Conservation (phyloP, 148 eudicot species). For the Selenicereus undatus region DNA sequence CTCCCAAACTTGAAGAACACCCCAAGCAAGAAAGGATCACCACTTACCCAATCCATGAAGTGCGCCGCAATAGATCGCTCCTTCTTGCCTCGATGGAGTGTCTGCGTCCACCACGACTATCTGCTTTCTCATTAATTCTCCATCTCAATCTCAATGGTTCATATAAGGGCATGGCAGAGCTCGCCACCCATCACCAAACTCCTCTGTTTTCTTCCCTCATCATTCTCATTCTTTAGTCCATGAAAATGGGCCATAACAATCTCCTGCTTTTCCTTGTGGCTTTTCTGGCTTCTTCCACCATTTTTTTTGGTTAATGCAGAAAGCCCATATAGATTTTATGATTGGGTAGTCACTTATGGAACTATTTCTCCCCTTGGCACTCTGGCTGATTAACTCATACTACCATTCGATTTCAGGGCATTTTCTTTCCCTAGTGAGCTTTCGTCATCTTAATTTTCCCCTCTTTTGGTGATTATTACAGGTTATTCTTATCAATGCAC, state of each 20-base stretch:
- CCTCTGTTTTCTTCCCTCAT: not conserved
- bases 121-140: constrained; percentile 5
- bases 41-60: constrained; percentile 36
- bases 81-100: constrained; percentile 29
- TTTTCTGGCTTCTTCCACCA: constrained; percentile 39
- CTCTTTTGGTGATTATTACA: constrained; percentile 20
- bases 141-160: not conserved
- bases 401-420: not conserved
- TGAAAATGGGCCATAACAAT: constrained; percentile 37
- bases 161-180: constrained; percentile 21
- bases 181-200: constrained; percentile 6
- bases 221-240: not conserved
- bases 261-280: constrained; percentile 35
- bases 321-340: constrained; percentile 55
- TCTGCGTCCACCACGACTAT: constrained; percentile 31
- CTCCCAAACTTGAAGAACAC: constrained; percentile 22
- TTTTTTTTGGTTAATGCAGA: constrained; percentile 53
- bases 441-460: not conserved
- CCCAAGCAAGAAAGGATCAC: constrained; percentile 26
- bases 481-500: constrained; percentile 81
- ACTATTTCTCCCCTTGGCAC: constrained; percentile 58
- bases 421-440: not conserved
- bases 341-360: constrained; percentile 65
- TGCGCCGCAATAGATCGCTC: constrained; percentile 49
- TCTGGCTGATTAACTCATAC: no score